Evolutionary conservation across 192 early-diverging fungal genomes (phyloP).

Genomic region (Endogone sp.): DNA sequence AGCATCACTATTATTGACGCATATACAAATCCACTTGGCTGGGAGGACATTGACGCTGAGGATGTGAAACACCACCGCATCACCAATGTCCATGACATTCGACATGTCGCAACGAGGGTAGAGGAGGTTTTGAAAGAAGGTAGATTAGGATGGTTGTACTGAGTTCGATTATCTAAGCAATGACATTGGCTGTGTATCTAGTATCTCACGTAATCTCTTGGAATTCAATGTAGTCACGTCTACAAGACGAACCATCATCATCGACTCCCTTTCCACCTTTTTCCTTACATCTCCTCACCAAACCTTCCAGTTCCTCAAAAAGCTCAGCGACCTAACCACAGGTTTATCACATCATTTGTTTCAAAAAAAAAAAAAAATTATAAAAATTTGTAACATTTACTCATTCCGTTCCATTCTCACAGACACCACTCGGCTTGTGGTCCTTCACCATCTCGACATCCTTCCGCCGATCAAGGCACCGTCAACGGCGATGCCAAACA

Average conservation of each 20-base stretch:
- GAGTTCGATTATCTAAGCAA: neutral
- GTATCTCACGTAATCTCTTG: too few relatives aligned
- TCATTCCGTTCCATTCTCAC: neutral
- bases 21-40: conserved; percentile 28
- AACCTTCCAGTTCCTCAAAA: conserved; percentile 22
- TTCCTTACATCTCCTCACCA: conserved; percentile 12
- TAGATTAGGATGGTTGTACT: neutral
- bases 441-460: conserved; percentile 34
- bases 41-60: conserved; percentile 5
- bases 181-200: too few relatives aligned
- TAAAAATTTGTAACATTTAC: too few relatives aligned
- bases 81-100: conserved; percentile 1
- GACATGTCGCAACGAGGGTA: neutral
- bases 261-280: conserved; percentile 25
- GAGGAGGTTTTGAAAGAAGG: neutral
- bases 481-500: neutral
- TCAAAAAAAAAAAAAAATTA: too few relatives aligned
- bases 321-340: conserved; percentile 15
- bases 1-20: conserved; percentile 17
- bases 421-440: conserved; percentile 26
- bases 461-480: neutral
- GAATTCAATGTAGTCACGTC: neutral
- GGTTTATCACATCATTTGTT: conserved; percentile 13
- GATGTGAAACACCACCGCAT: neutral
- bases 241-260: conserved; percentile 9